These are phyloP conservation scores for Chaetomium globosum DNA, from an alignment of 2,329 filamentous ascomycete genomes.

Conservation along the genomic window DNA sequence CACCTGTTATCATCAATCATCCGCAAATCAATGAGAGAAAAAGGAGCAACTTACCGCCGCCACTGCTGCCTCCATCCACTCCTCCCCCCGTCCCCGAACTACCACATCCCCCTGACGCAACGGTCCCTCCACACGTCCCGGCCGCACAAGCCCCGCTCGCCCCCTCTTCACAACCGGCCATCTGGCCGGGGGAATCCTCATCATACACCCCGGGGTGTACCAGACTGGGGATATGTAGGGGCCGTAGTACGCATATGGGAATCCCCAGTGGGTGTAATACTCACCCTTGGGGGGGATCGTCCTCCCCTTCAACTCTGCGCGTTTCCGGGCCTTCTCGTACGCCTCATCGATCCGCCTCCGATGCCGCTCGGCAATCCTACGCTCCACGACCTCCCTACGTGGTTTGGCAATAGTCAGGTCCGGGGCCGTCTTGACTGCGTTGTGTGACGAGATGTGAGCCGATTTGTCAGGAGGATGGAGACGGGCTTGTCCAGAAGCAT, in stretches of 20 bases:
- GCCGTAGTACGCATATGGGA: constrained; percentile 53
- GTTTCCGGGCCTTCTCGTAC: constrained; percentile 58
- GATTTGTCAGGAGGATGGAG: not conserved
- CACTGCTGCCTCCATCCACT: constrained; percentile 15
- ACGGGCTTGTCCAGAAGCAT: not conserved
- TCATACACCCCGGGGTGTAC: constrained; percentile 51
- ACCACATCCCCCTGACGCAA: constrained; percentile 44
- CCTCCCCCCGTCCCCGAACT: constrained; percentile 13
- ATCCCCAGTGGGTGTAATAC: constrained; percentile 60
- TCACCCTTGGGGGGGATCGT: constrained; percentile 47
- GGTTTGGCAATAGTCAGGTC: not conserved
- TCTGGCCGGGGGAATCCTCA: constrained; percentile 46
- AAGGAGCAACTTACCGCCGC: constrained; percentile 1
- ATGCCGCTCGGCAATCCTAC: constrained; percentile 47
- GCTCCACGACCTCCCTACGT: not conserved
- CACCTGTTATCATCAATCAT: not conserved
- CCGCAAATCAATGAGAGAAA: not conserved
- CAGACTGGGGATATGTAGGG: constrained; percentile 51
- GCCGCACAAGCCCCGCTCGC: constrained; percentile 48
- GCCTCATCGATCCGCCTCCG: constrained; percentile 51
- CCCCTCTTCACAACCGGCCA: constrained; percentile 43
- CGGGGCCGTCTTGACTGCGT: not conserved
- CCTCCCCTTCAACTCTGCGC: constrained; percentile 55
- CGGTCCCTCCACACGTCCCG: constrained; percentile 54
- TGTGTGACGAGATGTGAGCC: not conserved